Conservation (phyloP, 2,329 filamentous ascomycete genomes). For the Exophiala sideris region DNA sequence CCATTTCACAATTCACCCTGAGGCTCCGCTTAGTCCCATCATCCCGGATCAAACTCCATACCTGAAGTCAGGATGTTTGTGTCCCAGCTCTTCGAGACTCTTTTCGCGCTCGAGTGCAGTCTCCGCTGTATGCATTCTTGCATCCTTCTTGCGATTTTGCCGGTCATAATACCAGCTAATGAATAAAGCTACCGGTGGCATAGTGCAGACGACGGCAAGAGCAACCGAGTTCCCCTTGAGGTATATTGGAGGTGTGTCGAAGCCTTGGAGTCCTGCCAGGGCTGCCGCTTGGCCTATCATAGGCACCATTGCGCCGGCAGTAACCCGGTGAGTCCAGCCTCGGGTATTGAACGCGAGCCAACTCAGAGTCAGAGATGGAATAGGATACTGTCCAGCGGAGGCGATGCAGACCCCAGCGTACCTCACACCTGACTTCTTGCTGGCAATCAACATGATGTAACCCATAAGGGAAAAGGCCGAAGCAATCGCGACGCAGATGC, state of each 20-base stretch:
- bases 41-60: too few relatives aligned
- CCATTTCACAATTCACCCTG: too few relatives aligned
- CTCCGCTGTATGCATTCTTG: not conserved
- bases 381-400: not conserved
- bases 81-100: not conserved
- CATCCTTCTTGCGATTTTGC: too few relatives aligned
- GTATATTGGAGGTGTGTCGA: not conserved
- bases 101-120: not conserved
- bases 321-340: not conserved
- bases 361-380: not conserved
- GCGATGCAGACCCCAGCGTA: not conserved
- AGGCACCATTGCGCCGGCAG: not conserved
- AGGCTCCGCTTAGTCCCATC: too few relatives aligned
- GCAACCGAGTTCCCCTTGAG: not conserved
- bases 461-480: conserved; percentile 33
- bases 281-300: not conserved
- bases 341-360: not conserved
- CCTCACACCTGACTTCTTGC: not conserved
- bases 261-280: not conserved
- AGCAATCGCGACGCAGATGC: conserved; percentile 40
- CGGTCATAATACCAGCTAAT: too few relatives aligned
- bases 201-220: not conserved
- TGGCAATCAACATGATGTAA: conserved; percentile 33
- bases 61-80: not conserved
- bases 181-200: not conserved